Percentiles rank a stretch among this genome's conserved stretches.
These are phyloP conservation scores for Eucalyptus decipiens DNA, from an alignment of 345 rosid genomes.

Conservation along the genomic window DNA sequence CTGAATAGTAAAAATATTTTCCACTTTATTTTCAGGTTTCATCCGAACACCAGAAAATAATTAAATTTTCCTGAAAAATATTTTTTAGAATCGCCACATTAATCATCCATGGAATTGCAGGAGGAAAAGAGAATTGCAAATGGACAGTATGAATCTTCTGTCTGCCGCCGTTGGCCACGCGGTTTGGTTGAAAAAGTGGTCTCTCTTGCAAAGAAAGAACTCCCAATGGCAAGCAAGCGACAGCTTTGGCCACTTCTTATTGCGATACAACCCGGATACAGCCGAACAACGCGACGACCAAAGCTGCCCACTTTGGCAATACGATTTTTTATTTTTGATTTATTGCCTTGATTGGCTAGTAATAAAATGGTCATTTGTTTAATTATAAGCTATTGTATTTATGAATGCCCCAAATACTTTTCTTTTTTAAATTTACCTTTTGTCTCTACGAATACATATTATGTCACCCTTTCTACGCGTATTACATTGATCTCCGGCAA, in stretches of 20 bases:
- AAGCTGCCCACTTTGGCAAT: not conserved
- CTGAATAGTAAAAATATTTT: rapidly evolving
- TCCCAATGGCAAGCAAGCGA: not conserved
- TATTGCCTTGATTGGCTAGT: not conserved
- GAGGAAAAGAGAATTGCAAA: not conserved
- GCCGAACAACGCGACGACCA: not conserved
- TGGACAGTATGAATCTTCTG: not conserved
- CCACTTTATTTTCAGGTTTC: too few relatives aligned
- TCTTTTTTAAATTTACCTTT: not conserved
- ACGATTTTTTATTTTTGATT: not conserved
- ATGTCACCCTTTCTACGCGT: rapidly evolving
- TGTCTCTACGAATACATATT: not conserved
- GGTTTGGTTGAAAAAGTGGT: not conserved
- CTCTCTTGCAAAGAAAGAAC: not conserved
- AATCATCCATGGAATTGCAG: not conserved
- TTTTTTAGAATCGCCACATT: rapidly evolving
- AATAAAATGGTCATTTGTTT: not conserved
- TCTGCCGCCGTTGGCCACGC: not conserved
- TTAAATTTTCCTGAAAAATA: rapidly evolving
- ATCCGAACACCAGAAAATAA: rapidly evolving
- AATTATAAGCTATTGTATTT: not conserved
- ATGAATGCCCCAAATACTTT: not conserved
- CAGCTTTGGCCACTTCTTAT: not conserved
- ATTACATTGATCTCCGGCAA: not conserved
- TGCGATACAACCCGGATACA: not conserved